Evolutionary conservation across 2,329 filamentous ascomycete genomes (phyloP).

Genomic region (Fusarium longipes): DNA sequence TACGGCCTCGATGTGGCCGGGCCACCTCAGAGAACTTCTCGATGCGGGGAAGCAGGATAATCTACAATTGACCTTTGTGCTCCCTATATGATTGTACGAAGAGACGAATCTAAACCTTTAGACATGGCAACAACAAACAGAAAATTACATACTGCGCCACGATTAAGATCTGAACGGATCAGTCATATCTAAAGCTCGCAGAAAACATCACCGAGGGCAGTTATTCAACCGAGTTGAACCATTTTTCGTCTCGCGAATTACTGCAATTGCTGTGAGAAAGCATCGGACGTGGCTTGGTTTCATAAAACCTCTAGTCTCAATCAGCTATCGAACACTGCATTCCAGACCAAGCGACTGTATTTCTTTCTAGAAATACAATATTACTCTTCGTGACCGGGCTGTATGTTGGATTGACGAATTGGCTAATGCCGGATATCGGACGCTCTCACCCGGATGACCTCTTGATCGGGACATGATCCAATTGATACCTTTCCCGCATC

Average conservation of each 20-base stretch:
- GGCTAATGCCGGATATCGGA: conserved; percentile 26
- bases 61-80: background rate
- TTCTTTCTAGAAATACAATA: conserved; percentile 14
- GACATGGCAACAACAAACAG: background rate
- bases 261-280: background rate
- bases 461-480: conserved; percentile 27
- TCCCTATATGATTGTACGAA: background rate
- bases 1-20: conserved; percentile 10
- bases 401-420: conserved; percentile 7
- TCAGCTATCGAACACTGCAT: background rate
- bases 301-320: conserved; percentile 2
- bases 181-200: background rate
- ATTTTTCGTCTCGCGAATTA: background rate
- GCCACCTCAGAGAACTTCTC: conserved; percentile 15
- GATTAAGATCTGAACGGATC: background rate
- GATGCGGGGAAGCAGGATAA: conserved; percentile 10
- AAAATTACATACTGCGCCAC: background rate
- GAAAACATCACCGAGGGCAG: background rate
- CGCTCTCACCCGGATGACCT: conserved; percentile 16
- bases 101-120: background rate
- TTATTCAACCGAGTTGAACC: background rate
- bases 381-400: conserved; percentile 2
- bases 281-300: conserved; percentile 19
- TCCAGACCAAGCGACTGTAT: conserved; percentile 18
- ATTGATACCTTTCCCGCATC: conserved; percentile 24